Evolutionary conservation across 805 yeast species (phyloP), one percentile per base, ranked within the genome.

Genomic region (Cyberlindnera xishuangbannaensis): DNA sequence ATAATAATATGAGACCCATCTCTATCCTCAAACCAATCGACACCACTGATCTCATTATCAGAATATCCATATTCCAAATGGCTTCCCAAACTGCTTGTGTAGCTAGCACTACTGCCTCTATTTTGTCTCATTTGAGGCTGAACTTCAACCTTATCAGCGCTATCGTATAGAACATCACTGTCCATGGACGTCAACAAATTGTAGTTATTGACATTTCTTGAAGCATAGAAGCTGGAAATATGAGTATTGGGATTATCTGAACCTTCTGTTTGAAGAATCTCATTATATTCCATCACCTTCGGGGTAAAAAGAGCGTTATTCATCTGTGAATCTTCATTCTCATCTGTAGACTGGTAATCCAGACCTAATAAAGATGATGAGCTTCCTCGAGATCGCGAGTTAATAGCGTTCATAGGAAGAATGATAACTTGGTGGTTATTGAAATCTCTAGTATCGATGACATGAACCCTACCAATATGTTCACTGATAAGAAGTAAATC

Each of bases 381-480:
- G 7, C 35, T 27, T 7, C 37, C 29, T 10, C 38, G 35, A 5
- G 44, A 35, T 7, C 40, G 32, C 11, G 34, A 16, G 6, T 26
- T 36, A 10, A 35, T 30, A 5, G 39, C 29, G 19, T 51, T 47
- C 26, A 59, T 59, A 0, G 92, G 92, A 11, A 82, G 62, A 38
- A 81, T 62, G 3, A 86, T 66, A 23, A 87, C 86, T 54, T 83
- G 90, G 51, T 83, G 90, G 45, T 82, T 77, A 38, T 69, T 63
- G 44, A 76, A 72, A 48, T 82, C 74, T 41, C 95, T 71, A 17
- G 86, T 69, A 54, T 88, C 96, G 18, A 88, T 64, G 36, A 87
- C 64, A 58, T 88, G 97, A 4, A 88, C 83, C 34, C 95, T 67
- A 0, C 95, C 94, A 33, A 77, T 81, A 47, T 88, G 95, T 54